Percentiles rank a stretch among this genome's conserved stretches.
phyloP scores from a whole-genome alignment of 2,329 filamentous ascomycete genomes.

The Coniella lustricola region DNA sequence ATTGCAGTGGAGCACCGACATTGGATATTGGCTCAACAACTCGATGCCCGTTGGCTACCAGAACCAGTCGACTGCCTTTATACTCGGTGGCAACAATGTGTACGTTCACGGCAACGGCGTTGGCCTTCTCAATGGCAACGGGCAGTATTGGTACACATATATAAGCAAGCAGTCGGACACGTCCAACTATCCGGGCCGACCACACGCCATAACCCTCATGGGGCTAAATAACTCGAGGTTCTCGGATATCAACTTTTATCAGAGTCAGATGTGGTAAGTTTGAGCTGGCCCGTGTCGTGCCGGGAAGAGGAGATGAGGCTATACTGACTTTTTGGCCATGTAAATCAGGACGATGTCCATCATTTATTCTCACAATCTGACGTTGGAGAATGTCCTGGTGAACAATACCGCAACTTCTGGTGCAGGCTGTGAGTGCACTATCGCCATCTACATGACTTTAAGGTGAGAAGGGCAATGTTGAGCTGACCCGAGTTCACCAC shows the following conservation, averaged over 20 bases:
- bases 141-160: conserved; percentile 44
- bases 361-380: conserved; percentile 34
- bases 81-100: conserved; percentile 41
- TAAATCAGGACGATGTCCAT: conserved; percentile 35
- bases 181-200: conserved; percentile 37
- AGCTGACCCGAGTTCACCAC: neutral
- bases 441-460: neutral
- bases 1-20: conserved; percentile 32
- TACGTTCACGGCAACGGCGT: conserved; percentile 35
- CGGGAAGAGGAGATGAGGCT: too few relatives aligned
- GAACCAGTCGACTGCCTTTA: conserved; percentile 39
- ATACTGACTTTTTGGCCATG: too few relatives aligned
- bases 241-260: conserved; percentile 36
- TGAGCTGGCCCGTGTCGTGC: too few relatives aligned
- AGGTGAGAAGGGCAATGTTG: too few relatives aligned
- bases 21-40: conserved; percentile 38
- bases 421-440: conserved; percentile 12
- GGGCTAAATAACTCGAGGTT: conserved; percentile 37
- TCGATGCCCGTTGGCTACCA: conserved; percentile 38
- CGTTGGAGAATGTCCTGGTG: conserved; percentile 38
- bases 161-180: conserved; percentile 24
- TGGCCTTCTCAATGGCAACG: conserved; percentile 45
- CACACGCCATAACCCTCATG: conserved; percentile 41
- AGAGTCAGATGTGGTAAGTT: conserved; percentile 45
- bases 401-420: conserved; percentile 32